phyloP scores from a whole-genome alignment of 2,329 filamentous ascomycete species.

The Diaporthe batatas region DNA sequence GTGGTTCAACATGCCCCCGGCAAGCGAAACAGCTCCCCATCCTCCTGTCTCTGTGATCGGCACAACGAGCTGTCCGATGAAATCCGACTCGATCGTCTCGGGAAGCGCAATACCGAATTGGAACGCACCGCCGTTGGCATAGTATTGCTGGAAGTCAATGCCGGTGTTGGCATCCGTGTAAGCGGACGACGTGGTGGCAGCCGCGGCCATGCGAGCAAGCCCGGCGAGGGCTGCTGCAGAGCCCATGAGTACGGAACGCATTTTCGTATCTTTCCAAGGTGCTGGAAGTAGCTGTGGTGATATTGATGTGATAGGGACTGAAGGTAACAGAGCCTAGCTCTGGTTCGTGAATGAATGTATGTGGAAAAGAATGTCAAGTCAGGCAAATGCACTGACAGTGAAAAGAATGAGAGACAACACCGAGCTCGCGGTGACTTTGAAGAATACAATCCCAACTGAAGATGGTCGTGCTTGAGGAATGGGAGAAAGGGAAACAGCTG shows the following conservation, averaged over 20 bases:
- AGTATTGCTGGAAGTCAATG: conserved; percentile 58
- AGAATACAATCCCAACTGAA: conserved; percentile 30
- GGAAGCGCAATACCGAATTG: conserved; percentile 65
- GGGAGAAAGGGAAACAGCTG: background rate
- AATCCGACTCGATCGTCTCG: conserved; percentile 60
- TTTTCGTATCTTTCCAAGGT: conserved; percentile 18
- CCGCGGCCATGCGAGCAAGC: conserved; percentile 44
- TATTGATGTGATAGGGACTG: background rate
- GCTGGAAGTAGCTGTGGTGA: background rate
- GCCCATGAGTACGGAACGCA: conserved; percentile 41
- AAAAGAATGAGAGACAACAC: conserved; percentile 9
- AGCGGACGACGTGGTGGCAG: conserved; percentile 45
- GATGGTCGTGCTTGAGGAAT: conserved; percentile 8
- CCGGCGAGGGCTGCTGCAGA: conserved; percentile 43
- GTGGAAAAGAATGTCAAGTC: conserved; percentile 17
- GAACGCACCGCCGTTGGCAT: conserved; percentile 53
- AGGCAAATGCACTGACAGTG: conserved; percentile 14
- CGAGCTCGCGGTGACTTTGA: conserved; percentile 33
- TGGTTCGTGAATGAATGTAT: conserved; percentile 27
- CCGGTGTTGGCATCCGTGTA: conserved; percentile 54
- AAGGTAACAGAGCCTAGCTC: conserved; percentile 34
- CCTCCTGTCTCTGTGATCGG: conserved; percentile 56
- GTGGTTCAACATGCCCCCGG: conserved; percentile 57
- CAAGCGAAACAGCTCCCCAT: conserved; percentile 62
- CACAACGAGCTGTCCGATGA: conserved; percentile 66